These are phyloP conservation scores for Capsicum pubescens DNA, from an alignment of 257 asterid species.

Conservation along the genomic window DNA sequence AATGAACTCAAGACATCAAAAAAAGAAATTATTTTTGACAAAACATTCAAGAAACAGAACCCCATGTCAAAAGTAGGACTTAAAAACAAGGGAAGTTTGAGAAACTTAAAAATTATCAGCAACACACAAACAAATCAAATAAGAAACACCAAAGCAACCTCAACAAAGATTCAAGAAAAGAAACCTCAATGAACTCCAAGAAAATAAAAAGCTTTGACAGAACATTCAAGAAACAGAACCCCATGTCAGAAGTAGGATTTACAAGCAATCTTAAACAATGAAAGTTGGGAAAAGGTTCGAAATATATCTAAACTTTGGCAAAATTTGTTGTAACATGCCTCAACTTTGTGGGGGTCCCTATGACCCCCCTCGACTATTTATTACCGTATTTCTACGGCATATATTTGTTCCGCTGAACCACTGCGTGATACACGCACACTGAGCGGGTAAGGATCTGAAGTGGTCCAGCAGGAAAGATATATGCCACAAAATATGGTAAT, in stretches of 20 bases:
- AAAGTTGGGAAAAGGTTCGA: not conserved
- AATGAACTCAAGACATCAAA: not conserved
- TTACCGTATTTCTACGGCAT: no score
- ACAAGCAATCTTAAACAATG: slow-evolving; percentile 8
- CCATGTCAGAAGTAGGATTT: not conserved
- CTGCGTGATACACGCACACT: no score
- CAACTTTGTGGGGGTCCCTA: no score
- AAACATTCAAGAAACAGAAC: not conserved
- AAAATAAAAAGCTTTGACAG: not conserved
- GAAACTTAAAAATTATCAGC: not conserved
- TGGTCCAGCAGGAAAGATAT: no score
- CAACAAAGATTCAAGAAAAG: no score
- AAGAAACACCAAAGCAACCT: not conserved
- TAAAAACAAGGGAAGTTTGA: not conserved
- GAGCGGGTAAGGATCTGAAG: no score
- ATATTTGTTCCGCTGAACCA: no score
- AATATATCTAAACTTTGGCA: no score
- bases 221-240: not conserved
- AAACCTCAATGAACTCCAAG: not conserved
- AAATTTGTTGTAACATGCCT: no score
- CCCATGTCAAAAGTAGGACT: not conserved
- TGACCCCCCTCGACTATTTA: no score
- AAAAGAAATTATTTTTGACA: not conserved
- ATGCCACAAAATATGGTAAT: no score
- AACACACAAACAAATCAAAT: not conserved